A percentile compares a stretch with the other conserved stretches of the same genome.
Evolutionary conservation across 371 early-diverging fungal species (phyloP).

Genomic region (Umbelopsis sp.): DNA sequence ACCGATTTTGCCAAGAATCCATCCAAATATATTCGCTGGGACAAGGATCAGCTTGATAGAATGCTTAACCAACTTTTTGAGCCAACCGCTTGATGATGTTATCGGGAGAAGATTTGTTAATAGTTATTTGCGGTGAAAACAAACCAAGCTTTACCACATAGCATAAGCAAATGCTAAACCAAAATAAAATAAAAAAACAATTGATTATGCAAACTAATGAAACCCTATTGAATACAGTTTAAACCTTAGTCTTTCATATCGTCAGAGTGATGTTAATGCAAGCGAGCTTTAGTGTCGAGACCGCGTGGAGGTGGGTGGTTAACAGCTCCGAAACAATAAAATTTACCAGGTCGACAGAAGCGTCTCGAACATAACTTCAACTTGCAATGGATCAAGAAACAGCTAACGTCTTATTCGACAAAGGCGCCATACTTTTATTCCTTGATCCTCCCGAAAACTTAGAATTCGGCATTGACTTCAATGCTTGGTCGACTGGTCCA

Average conservation of each 20-base stretch:
- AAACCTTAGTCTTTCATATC: no score
- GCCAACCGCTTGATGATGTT: conserved; percentile 41
- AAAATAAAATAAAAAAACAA: no score
- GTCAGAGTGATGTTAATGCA: no score
- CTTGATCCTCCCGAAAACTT: conserved; percentile 80
- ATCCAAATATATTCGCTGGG: conserved; percentile 83
- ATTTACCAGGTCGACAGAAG: not conserved
- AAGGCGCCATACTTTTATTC: conserved; percentile 80
- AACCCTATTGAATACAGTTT: no score
- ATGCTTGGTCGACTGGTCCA: conserved; percentile 90
- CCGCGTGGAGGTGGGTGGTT: not conserved
- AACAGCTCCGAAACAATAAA: not conserved
- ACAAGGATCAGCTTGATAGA: conserved; percentile 65
- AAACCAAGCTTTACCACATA: no score
- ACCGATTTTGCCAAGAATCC: conserved; percentile 80
- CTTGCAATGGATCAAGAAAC: conserved; percentile 76
- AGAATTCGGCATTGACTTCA: conserved; percentile 92
- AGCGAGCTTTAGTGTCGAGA: no score
- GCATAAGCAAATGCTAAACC: no score
- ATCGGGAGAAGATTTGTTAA: not conserved
- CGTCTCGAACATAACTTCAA: no score
- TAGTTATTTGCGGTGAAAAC: no score
- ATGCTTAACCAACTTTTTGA: conserved; percentile 76
- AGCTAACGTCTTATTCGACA: conserved; percentile 72
- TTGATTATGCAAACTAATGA: no score